These are phyloP conservation scores for Beverwykella pulmonaria DNA, from an alignment of 495 filamentous ascomycete genomes.

Conservation along the genomic window DNA sequence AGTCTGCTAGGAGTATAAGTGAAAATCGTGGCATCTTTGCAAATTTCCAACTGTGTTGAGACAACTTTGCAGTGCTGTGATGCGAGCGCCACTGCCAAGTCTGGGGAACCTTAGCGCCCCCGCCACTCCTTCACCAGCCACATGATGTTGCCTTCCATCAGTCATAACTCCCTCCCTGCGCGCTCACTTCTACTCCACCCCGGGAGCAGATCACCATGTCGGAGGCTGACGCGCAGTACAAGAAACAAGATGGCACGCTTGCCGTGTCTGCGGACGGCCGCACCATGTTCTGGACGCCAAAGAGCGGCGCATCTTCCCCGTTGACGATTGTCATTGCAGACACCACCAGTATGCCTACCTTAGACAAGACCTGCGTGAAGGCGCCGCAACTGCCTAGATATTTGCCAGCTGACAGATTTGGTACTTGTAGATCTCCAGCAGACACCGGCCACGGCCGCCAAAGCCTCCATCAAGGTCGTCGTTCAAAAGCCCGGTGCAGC, in stretches of 20 bases:
- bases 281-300: constrained; percentile 79
- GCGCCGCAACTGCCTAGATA: not conserved
- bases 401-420: not conserved
- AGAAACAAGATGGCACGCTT: constrained; percentile 93
- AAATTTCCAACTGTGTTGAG: too few relatives aligned
- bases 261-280: constrained; percentile 66
- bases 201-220: constrained; percentile 37
- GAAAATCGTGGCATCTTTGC: too few relatives aligned
- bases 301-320: constrained; percentile 56
- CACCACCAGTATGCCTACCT: constrained; percentile 56
- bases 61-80: too few relatives aligned
- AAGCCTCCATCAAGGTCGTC: constrained; percentile 90
- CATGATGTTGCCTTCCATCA: too few relatives aligned
- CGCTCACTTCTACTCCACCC: too few relatives aligned
- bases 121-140: not conserved
- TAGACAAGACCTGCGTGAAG: not conserved
- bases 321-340: constrained; percentile 70
- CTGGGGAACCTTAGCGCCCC: not conserved
- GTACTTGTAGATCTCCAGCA: constrained; percentile 74
- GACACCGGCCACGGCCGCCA: constrained; percentile 76
- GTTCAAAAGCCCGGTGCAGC: constrained; percentile 61
- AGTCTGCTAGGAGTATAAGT: too few relatives aligned
- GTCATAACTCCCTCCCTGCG: too few relatives aligned
- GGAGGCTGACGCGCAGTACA: constrained; percentile 77
- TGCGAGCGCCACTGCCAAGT: too few relatives aligned